A percentile compares a stretch with the other conserved stretches of the same genome.
phyloP scores from a whole-genome alignment of 495 filamentous ascomycete species.

The Daldinia concentrica region DNA sequence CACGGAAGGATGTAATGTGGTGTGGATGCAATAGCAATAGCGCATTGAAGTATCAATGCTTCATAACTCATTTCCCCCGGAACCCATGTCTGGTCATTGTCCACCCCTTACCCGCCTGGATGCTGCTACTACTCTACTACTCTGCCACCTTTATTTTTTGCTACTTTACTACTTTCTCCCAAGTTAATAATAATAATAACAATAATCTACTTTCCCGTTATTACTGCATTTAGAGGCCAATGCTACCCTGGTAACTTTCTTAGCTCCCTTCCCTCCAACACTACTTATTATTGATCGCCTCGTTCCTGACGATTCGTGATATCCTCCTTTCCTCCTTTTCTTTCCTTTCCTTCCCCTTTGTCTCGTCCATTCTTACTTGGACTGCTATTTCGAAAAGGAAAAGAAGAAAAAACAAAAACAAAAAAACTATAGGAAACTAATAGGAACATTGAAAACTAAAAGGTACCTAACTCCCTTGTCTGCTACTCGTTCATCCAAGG shows the following conservation, averaged over 20 bases:
- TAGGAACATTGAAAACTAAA: conserved; percentile 4
- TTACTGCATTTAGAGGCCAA: conserved; percentile 43
- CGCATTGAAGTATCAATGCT: conserved; percentile 44
- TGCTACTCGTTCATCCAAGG: conserved; percentile 31
- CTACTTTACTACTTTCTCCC: conserved; percentile 21
- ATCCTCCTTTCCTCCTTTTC: conserved; percentile 34
- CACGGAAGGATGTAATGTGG: conserved; percentile 46
- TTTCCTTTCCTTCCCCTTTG: conserved; percentile 30
- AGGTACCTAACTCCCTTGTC: conserved; percentile 36
- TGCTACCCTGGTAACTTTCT: conserved; percentile 35
- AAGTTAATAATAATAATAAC: conserved; percentile 46
- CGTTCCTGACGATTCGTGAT: conserved; percentile 42
- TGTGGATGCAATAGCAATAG: conserved; percentile 45
- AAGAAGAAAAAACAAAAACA: conserved; percentile 10
- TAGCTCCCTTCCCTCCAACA: conserved; percentile 30
- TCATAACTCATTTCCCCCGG: conserved; percentile 45
- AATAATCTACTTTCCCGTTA: conserved; percentile 45
- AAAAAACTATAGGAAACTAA: conserved; percentile 13
- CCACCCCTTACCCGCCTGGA: conserved; percentile 33
- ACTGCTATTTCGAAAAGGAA: conserved; percentile 7
- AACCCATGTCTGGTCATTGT: conserved; percentile 41
- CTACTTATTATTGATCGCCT: conserved; percentile 44
- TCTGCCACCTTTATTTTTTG: neutral
- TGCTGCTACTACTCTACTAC: conserved; percentile 13
- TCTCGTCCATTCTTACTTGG: conserved; percentile 34